Base-by-base conservation (phyloP, 441 rosid species). In the Adansonia madagascariensis region DNA sequence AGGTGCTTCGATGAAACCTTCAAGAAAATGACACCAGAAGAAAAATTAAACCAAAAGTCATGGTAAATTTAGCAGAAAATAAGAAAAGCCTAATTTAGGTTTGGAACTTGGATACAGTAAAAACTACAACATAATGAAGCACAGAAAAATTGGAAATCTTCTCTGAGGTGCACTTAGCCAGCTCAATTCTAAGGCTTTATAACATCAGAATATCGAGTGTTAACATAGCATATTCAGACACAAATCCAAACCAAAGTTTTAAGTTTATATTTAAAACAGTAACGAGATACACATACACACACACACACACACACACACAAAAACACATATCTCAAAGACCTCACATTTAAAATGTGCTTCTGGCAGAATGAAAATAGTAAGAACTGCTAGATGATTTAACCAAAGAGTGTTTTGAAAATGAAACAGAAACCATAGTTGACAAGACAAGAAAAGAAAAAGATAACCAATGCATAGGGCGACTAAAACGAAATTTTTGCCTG, bases 1-100 rank as follows among this genome's bases (percentile, higher is more conserved):
- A 89, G 69, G 77, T 88, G 89, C 81, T 90, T 90, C 39, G 86
- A 76, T 10, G 89, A 82, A 72, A 91, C 94, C 93, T 88, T 77
- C 75, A 83, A 75, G 39, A 77, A 43, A 55, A 76, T n/a, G 50
- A 75, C 50, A 27, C 68, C 61, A 61, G 47, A 22, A 62, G 12
- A 71, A 63, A 15, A 39, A 72, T 50, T 14, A 35, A 47, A 43
- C 49, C 5, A 20, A 56, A 56, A 56, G 18, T 56, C 24, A 63
- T 11, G 46, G 65, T 71, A n/a, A 43, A 74, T 15, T 57, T 73
- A 57, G 24, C 15, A 59, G 3, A 18, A 73, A 39, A 18, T 43
- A 39, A 47, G 24, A 74, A 60, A 74, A 46, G 2, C 57, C 41
- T 24, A 44, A 14, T 71, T 59, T 22, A 44, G 39, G 20, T 60